phyloP scores from a whole-genome alignment of 2,329 filamentous ascomycete species.

The Pseudocercospora musae region DNA sequence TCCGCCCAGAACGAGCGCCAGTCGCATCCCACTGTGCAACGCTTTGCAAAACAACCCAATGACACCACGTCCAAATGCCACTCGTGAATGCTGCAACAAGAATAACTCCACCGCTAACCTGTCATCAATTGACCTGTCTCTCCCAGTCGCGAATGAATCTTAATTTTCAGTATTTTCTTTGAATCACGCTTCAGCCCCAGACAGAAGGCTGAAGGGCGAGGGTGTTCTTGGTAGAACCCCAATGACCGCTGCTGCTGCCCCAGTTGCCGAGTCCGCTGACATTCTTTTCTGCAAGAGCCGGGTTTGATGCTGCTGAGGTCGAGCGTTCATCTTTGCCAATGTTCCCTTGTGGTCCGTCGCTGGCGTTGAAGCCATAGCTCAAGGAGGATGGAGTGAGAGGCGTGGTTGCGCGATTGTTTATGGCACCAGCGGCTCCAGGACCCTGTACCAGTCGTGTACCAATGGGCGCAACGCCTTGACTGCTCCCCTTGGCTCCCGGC shows the following conservation, averaged over 20 bases:
- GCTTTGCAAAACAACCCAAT: constrained; percentile 7
- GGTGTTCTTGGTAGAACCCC: constrained; percentile 71
- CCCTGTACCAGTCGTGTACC: constrained; percentile 76
- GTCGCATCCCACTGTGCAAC: constrained; percentile 2
- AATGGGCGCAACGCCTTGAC: constrained; percentile 77
- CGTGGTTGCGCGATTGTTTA: constrained; percentile 82
- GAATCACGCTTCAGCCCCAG: constrained; percentile 64
- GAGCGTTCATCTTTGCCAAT: constrained; percentile 53
- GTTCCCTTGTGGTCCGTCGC: constrained; percentile 51
- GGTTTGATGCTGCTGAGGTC: constrained; percentile 58
- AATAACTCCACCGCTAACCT: constrained; percentile 19
- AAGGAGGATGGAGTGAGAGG: constrained; percentile 81
- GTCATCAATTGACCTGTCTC: constrained; percentile 14
- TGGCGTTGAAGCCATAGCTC: constrained; percentile 62
- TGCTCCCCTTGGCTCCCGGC: constrained; percentile 56
- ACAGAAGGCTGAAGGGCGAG: constrained; percentile 88
- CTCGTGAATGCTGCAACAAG: constrained; percentile 15
- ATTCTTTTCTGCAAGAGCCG: constrained; percentile 47
- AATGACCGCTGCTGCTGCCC: constrained; percentile 77
- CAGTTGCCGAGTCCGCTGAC: constrained; percentile 56
- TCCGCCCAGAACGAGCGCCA: constrained; percentile 6
- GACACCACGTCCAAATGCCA: constrained; percentile 23
- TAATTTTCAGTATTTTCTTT: constrained; percentile 7
- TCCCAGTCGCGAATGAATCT: constrained; percentile 4
- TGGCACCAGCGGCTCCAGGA: constrained; percentile 55